Evolutionary conservation across 2,329 filamentous ascomycete species (phyloP), one percentile per base, ranked within the genome.

Genomic region (Hymenoscyphus fructigenus): DNA sequence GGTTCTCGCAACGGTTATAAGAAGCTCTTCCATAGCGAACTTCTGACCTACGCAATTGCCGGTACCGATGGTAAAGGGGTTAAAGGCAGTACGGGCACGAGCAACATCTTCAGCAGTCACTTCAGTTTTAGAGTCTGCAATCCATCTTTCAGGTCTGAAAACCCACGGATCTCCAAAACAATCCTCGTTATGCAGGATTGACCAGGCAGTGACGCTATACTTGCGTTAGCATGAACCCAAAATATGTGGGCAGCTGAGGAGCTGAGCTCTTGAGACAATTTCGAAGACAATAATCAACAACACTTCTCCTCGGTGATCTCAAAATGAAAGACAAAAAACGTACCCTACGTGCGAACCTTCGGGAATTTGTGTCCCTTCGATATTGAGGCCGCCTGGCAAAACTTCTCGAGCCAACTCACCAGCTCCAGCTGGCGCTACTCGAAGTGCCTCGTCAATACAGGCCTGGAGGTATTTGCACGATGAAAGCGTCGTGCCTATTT

Each of bases 91-190:
- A 34, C 56, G 59, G 3, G 62, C 53, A 15, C 20, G n/a, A 55
- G 62, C 44, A 6, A 69, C 59, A 60, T 69, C 53, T 57, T 67
- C 67, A 3, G 29, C 26, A 12, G 67, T 64, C 12, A 66, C 62
- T 0, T 66, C 67, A 34, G 28, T 62, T 4, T 20, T 44, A n/a
- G 63, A 44, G 44, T 67, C 61, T 17, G 34, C 29, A 20, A 67
- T 66, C 68, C 67, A 70, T 17, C 80, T 75, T 68, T 82, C 78
- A 0, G 80, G 80, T 9, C 78, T 64, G 66, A 76, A 82, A 0
- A 66, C 63, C 61, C 76, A 75, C 1, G 80, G 76, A 41, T 77
- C 69, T 1, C 76, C 76, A 70, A 78, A 81, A 72, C 80, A 80
- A 10, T 74, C 66, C 3, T 76, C 70, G 62, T 80, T 77, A 34